Base-by-base conservation (phyloP, 306 rosid genomes). In the Vigna nakashimae region DNA sequence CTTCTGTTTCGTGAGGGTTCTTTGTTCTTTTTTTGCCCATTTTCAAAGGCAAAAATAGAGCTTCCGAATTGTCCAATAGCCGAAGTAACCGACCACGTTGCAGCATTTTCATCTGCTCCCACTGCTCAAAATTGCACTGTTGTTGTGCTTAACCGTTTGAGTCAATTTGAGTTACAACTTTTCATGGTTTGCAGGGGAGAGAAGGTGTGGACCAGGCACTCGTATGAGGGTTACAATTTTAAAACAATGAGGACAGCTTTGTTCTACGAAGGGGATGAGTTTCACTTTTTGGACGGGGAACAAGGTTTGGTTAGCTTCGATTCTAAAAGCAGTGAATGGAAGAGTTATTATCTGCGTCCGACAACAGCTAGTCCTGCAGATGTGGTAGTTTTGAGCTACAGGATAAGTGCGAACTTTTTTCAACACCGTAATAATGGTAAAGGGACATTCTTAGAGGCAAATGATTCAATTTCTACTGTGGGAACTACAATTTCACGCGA, bases 11-110 rank as follows among this genome's bases (percentile, higher is more conserved):
- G 55, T 1, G 5, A 46, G 2, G 65, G 76, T 13, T 62, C 83
- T 2, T 1, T 74, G 51, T 80, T 86, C 69, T 82, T 86, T 72
- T 80, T 80, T 13, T 62, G 76, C 50, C 87, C 89, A 5, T 73
- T 86, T 60, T 76, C 89, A 1, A 36, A 60, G 1, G 60, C 80
- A 55, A 2, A 76, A 66, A 75, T 86, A 45, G 70, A 73, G 13
- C 87, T 86, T 26, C 89, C 89, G 5, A 32, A 6, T 1, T 62
- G 73, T 65, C 84, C 86, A 2, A 15, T 36, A 14, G 15, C 72
- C 0, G 51, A 81, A 10, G 17, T 78, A 45, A 15, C 65, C 1
- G 72, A 69, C 17, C 83, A 63, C 2, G 16, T 69, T 1, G 85
- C 85, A 5, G 74, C 79, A 16, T 83, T 83, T 76, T 80, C 89